These are phyloP conservation scores for Pycnococcus provasolii DNA, from an alignment of 139 green algal genomes.

Conservation along the genomic window DNA sequence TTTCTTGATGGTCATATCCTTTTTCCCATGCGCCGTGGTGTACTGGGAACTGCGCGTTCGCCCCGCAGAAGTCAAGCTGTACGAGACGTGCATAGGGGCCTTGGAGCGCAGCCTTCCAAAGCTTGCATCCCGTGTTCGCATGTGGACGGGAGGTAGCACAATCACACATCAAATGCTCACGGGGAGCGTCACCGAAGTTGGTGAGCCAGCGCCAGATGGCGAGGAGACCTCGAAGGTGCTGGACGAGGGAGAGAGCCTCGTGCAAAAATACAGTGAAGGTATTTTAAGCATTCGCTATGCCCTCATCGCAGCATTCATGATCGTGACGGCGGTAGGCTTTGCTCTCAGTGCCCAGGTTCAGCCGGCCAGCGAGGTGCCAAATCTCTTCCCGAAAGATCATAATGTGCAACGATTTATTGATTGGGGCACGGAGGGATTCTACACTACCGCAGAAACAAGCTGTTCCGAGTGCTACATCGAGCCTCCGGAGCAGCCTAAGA, in stretches of 20 bases:
- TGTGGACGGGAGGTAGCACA: not conserved
- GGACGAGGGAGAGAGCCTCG: not conserved
- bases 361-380: not conserved
- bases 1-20: conserved; percentile 6
- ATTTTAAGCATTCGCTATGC: not conserved
- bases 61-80: not conserved
- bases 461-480: not conserved
- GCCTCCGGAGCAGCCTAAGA: not conserved
- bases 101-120: not conserved
- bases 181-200: not conserved
- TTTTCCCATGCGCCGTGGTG: not conserved
- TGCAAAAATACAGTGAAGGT: not conserved
- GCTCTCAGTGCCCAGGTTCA: not conserved
- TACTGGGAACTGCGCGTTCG: conserved; percentile 3
- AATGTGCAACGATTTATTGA: not conserved
- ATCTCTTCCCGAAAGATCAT: conserved; percentile 3
- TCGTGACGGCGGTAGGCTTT: not conserved
- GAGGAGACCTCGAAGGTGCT: no score
- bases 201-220: no score
- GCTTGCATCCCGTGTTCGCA: not conserved
- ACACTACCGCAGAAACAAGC: not conserved
- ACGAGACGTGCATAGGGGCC: not conserved
- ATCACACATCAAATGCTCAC: not conserved
- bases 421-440: not conserved
- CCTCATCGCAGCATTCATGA: not conserved